phyloP scores from a whole-genome alignment of 176 grass and related monocot genomes.

The Cenchrus purpureus region DNA sequence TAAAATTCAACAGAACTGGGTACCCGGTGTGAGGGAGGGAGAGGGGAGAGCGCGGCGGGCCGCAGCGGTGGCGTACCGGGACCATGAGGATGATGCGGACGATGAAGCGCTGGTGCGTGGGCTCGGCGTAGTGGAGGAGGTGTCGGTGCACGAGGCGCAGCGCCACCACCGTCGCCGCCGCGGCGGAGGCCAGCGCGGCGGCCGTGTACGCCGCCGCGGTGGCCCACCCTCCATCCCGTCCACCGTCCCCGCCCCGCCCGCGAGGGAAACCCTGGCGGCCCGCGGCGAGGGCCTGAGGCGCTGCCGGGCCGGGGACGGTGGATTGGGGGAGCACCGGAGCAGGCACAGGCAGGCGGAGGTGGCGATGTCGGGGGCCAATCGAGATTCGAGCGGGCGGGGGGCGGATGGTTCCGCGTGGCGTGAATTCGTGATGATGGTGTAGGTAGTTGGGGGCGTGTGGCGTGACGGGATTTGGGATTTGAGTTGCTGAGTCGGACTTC shows the following conservation, averaged over 20 bases:
- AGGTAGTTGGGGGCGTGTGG: no score
- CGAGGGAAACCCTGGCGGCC: not conserved
- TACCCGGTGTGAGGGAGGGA: not conserved
- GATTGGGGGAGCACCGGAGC: not conserved
- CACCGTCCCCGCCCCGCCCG: not conserved
- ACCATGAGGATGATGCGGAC: conserved; percentile 91
- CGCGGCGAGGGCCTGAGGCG: not conserved
- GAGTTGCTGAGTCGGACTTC: not conserved
- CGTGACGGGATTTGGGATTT: not conserved
- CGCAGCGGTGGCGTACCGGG: conserved; percentile 46
- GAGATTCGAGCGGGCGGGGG: not conserved
- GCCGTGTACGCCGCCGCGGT: conserved; percentile 57
- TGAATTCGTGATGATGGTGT: not conserved
- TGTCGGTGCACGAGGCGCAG: conserved; percentile 71
- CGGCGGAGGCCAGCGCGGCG: conserved; percentile 63
- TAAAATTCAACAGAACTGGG: not conserved
- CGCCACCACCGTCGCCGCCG: conserved; percentile 60
- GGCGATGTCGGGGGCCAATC: not conserved
- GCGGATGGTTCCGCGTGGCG: conserved; percentile 18
- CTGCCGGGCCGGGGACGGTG: not conserved
- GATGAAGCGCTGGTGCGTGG: conserved; percentile 75
- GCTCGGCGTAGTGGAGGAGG: conserved; percentile 76
- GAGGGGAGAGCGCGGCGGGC: not conserved
- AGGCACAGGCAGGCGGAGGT: not conserved
- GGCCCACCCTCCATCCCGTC: conserved; percentile 51